Evolutionary conservation across 805 yeast genomes (phyloP), one percentile per base, ranked within the genome.

Genomic region (Candida alai): DNA sequence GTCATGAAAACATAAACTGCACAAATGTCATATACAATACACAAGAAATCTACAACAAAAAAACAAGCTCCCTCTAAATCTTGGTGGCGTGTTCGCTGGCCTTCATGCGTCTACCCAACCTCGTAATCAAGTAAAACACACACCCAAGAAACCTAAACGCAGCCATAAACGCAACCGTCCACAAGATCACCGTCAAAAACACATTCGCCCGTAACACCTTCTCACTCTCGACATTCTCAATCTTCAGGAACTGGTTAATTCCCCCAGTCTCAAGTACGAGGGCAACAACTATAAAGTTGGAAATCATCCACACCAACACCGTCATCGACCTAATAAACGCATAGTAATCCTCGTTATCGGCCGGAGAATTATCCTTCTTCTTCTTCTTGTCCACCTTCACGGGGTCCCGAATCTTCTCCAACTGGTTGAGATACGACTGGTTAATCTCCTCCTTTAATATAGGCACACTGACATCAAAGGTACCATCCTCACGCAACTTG

Each of bases 101-200:
- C 32, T 31, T 42, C 39, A 42, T 39, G 23, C 42, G 20, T 18
- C 39, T 39, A 8, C 41, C 45, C 27, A 60, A 49, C 41, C 71
- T 56, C 39, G 56, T 60, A 11, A 63, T 34, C 54, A 78, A 63
- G 52, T 76, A 78, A 14, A 62, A 35, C 8, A 63, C 40, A 45
- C 80, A 71, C 6, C 84, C 84, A 31, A 73, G 41, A 40, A 78
- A 66, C 27, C 83, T 52, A 57, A 78, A 68, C 7, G 71, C 52
- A 1, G 84, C 80, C 63, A 78, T 60, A 28, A 76, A 70, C 2
- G 83, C 82, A 26, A 76, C 81, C 25, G 74, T 54, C 81, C 83
- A 76, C 38, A 78, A 65, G 39, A 78, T 60, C 16, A 77, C 76
- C 11, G 76, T 69, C 49, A 68, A 65, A 43, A 61, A 68, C 3